These are phyloP conservation scores for Eutrema salsugineum DNA, from an alignment of 441 rosid species.

Conservation along the genomic window DNA sequence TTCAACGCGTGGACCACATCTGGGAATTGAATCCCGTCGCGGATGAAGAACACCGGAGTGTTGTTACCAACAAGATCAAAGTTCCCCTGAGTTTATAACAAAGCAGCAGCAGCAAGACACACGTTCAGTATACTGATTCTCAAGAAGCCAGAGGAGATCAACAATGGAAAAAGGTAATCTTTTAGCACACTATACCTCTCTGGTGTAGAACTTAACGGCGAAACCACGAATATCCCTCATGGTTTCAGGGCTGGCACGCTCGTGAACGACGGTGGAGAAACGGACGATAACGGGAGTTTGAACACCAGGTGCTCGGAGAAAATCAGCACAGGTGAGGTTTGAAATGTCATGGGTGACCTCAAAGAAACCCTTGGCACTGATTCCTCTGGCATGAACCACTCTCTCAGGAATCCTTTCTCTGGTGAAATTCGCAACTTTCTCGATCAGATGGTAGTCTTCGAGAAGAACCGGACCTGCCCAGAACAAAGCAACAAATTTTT, in stretches of 20 bases:
- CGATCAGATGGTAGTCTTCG: slow-evolving; percentile 92
- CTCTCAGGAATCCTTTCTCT: slow-evolving; percentile 98
- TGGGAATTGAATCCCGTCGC: slow-evolving; percentile 94
- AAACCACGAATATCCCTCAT: slow-evolving; percentile 95
- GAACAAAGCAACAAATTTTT: background rate
- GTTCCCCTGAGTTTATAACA: slow-evolving; percentile 56
- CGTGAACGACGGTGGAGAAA: slow-evolving; percentile 86
- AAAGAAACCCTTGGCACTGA: slow-evolving; percentile 58
- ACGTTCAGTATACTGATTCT: background rate
- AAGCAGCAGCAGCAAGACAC: background rate
- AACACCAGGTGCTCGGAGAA: slow-evolving; percentile 92
- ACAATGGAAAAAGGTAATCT: background rate
- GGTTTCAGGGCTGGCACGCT: slow-evolving; percentile 95
- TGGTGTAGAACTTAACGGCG: slow-evolving; percentile 94
- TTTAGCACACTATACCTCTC: slow-evolving; percentile 57
- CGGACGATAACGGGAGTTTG: slow-evolving; percentile 91
- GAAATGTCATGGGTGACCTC: slow-evolving; percentile 60
- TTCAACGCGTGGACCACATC: slow-evolving; percentile 85
- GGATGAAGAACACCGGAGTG: slow-evolving; percentile 85
- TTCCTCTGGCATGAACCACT: slow-evolving; percentile 98
- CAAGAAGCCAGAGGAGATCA: background rate
- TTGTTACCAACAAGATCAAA: slow-evolving; percentile 97
- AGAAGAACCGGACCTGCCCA: slow-evolving; percentile 83
- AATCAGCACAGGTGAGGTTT: slow-evolving; percentile 86
- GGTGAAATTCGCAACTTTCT: slow-evolving; percentile 88